Conservation (phyloP, 1,284 basidiomycete genomes). For the Austroboletus niveus region DNA sequence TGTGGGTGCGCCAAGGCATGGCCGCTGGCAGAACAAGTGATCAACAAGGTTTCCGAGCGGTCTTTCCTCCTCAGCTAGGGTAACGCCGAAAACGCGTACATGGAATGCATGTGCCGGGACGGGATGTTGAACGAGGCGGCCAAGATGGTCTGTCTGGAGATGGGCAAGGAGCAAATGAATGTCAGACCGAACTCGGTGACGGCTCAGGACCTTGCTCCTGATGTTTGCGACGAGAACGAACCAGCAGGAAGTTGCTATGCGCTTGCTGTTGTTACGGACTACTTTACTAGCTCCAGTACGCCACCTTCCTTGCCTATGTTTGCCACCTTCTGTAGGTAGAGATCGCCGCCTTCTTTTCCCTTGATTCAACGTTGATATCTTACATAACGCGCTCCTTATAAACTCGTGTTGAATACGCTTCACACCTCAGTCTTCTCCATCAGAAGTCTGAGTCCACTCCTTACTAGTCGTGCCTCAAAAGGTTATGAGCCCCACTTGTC, state of each 20-base stretch:
- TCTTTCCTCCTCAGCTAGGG: constrained; percentile 56
- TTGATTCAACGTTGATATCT: too few relatives aligned
- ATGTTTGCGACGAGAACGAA: constrained; percentile 49
- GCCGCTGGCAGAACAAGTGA: constrained; percentile 52
- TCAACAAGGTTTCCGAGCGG: constrained; percentile 48
- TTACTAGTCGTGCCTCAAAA: too few relatives aligned
- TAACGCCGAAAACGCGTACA: constrained; percentile 72
- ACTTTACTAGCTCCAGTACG: too few relatives aligned
- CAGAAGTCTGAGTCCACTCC: too few relatives aligned
- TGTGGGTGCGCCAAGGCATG: constrained; percentile 64
- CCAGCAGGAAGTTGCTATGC: constrained; percentile 45
- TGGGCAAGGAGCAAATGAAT: constrained; percentile 46
- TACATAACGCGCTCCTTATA: too few relatives aligned
- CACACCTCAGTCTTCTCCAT: too few relatives aligned
- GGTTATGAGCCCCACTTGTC: too few relatives aligned
- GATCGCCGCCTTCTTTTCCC: too few relatives aligned
- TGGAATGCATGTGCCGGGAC: constrained; percentile 83
- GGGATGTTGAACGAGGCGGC: constrained; percentile 68
- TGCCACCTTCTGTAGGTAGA: too few relatives aligned
- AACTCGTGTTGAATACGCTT: too few relatives aligned
- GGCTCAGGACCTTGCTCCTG: constrained; percentile 44
- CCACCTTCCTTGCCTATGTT: too few relatives aligned
- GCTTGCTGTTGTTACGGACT: constrained; percentile 29
- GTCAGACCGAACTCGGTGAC: constrained; percentile 48
- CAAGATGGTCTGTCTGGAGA: constrained; percentile 63